A percentile compares a stretch with the other conserved stretches of the same genome.
phyloP scores from a whole-genome alignment of 768 basidiomycete genomes.

The Cyclocybe aegerita region DNA sequence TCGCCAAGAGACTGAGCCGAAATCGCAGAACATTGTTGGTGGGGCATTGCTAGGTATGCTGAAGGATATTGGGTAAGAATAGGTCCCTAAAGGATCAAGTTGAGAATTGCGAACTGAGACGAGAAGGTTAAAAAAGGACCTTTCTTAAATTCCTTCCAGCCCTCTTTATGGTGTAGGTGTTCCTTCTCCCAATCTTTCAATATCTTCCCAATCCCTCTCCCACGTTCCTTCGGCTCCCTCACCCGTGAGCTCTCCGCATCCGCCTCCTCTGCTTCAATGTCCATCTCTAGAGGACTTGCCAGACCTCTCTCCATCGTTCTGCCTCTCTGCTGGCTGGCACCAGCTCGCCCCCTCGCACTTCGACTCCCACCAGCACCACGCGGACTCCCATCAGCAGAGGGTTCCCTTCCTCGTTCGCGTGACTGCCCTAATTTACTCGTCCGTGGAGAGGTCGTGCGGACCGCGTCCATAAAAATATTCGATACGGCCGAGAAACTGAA shows the following conservation, averaged over 20 bases:
- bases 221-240: conserved; percentile 20
- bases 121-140: conserved; percentile 39
- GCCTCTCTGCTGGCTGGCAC: conserved; percentile 19
- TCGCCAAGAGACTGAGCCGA: conserved; percentile 76
- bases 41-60: conserved; percentile 78
- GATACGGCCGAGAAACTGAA: conserved; percentile 57
- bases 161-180: conserved; percentile 37
- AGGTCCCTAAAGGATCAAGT: conserved; percentile 58
- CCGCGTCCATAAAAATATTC: conserved; percentile 44
- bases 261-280: neutral
- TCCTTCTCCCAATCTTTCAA: conserved; percentile 18
- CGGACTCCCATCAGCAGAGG: conserved; percentile 10
- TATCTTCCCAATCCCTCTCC: conserved; percentile 39
- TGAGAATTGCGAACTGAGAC: conserved; percentile 1
- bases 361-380: neutral
- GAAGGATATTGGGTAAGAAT: conserved; percentile 94
- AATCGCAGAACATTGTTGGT: conserved; percentile 72
- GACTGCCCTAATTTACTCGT: conserved; percentile 10
- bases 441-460: conserved; percentile 48
- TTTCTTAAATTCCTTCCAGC: conserved; percentile 88
- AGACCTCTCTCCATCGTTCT: conserved; percentile 31
- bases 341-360: neutral
- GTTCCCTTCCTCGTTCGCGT: conserved; percentile 22
- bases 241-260: conserved; percentile 9
- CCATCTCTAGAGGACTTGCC: neutral